Evolutionary conservation across 306 rosid genomes (phyloP), one percentile per base, ranked within the genome.

Genomic region (Vicia sativa): DNA sequence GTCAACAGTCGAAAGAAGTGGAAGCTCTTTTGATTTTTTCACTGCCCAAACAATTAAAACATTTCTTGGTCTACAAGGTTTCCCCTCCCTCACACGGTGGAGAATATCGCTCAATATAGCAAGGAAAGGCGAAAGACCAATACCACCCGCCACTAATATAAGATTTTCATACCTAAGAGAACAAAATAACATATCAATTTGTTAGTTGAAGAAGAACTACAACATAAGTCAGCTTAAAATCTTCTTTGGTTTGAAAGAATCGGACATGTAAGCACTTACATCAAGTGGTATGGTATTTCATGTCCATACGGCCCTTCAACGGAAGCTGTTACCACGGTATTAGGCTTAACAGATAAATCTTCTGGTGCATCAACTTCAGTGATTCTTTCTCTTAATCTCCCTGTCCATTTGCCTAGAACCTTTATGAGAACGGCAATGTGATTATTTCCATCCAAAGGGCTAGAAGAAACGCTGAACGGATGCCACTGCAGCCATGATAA

Each of bases 291-390:
- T 5, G 98, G 96, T 45, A 73, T 74, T 76, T 86, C 96, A 72
- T 92, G 96, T 44, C 98, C 98, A 26, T 92, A 90, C 62, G 98
- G 98, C 70, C 96, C 98, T 46, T 92, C 98, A 39, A 92, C 96
- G 7, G 93, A 90, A 70, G 87, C 88, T 68, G 88, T 87, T 54
- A 92, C 25, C 69, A 49, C 61, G 6, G 62, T 58, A 37, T 12
- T 64, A 75, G 79, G 77, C 29, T 19, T 31, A 67, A 59, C 67
- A 41, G 77, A 67, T 1, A 13, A 62, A 58, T 81, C 80, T 62
- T 66, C 63, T 6, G 19, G 59, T 49, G 72, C 81, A 65, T 77
- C 80, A 48, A 13, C 66, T 28, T 79, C 79, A 37, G 83, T 75
- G 23, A 87, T 80, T 55, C 41, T 82, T 7, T 67, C 89, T 60